Conservation (phyloP, 345 rosid species). For the Gossypium thurberi region DNA sequence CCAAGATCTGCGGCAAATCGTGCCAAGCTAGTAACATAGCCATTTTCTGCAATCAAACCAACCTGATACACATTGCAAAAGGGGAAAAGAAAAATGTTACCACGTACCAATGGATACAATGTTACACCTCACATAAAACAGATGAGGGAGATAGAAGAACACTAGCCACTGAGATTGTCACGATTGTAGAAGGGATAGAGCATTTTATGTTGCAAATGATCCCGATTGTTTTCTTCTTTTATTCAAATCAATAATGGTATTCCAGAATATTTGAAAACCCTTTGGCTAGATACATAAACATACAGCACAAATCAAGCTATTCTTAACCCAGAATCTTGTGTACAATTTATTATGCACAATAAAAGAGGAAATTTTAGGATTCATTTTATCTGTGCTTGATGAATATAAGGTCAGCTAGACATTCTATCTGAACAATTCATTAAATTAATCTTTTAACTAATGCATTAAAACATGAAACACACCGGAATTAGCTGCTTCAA, state of each 20-base stretch:
- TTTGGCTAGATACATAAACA: not conserved
- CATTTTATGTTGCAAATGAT: not conserved
- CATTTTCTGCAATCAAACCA: conserved; percentile 61
- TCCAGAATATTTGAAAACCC: not conserved
- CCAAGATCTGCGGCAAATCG: conserved; percentile 81
- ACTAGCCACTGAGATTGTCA: not conserved
- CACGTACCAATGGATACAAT: not conserved
- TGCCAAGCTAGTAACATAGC: conserved; percentile 83
- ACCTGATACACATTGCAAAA: conserved; percentile 43
- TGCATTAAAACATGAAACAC: conserved; percentile 19
- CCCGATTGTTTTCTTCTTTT: not conserved
- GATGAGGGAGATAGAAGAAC: not conserved
- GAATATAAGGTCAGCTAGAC: not conserved
- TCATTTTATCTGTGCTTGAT: not conserved
- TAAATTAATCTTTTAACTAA: conserved; percentile 1
- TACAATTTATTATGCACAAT: not conserved
- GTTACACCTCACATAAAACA: too few relatives aligned
- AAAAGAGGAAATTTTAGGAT: not conserved
- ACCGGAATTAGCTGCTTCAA: conserved; percentile 69
- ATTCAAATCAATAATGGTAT: not conserved
- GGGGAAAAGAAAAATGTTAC: not conserved
- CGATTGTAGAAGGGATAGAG: not conserved
- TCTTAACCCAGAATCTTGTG: not conserved
- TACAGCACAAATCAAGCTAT: not conserved
- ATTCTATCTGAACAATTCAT: not conserved